Conservation (phyloP, 129 eudicot species). For the Chrysanthemum seticuspe region DNA sequence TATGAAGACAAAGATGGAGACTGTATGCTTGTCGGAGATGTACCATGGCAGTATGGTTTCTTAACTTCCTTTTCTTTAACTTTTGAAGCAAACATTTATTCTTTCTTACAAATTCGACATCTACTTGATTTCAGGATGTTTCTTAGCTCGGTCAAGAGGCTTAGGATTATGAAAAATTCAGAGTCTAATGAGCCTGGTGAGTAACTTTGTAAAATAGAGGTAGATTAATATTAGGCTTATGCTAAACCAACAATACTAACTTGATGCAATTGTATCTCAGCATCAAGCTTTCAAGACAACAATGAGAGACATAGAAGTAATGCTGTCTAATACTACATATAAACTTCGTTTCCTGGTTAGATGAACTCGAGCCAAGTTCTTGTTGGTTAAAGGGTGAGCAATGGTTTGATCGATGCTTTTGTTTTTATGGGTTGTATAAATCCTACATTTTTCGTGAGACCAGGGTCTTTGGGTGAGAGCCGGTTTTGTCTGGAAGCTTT, state of each 20-base stretch:
- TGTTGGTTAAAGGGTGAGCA: slow-evolving; percentile 30
- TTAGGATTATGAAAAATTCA: slow-evolving; percentile 78
- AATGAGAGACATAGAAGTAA: slow-evolving; percentile 34
- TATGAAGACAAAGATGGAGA: slow-evolving; percentile 98
- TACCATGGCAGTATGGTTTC: slow-evolving; percentile 81
- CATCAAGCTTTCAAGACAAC: slow-evolving; percentile 53
- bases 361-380: slow-evolving; percentile 33
- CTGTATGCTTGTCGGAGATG: slow-evolving; percentile 99
- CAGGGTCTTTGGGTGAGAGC: slow-evolving; percentile 17
- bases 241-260: slow-evolving; percentile 10
- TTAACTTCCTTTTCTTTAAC: background rate
- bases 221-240: background rate
- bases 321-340: slow-evolving; percentile 35
- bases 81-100: background rate
- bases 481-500: slow-evolving; percentile 26
- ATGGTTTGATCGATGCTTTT: slow-evolving; percentile 28
- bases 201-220: background rate
- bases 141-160: slow-evolving; percentile 77
- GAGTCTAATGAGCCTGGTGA: slow-evolving; percentile 66
- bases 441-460: slow-evolving; percentile 25
- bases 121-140: slow-evolving; percentile 71
- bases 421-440: slow-evolving; percentile 33
- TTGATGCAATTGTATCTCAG: slow-evolving; percentile 8
- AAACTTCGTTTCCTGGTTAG: slow-evolving; percentile 23
- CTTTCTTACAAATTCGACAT: background rate